Evolutionary conservation across 179 eudicot species (phyloP).

Genomic region (Pouteria campechiana): DNA sequence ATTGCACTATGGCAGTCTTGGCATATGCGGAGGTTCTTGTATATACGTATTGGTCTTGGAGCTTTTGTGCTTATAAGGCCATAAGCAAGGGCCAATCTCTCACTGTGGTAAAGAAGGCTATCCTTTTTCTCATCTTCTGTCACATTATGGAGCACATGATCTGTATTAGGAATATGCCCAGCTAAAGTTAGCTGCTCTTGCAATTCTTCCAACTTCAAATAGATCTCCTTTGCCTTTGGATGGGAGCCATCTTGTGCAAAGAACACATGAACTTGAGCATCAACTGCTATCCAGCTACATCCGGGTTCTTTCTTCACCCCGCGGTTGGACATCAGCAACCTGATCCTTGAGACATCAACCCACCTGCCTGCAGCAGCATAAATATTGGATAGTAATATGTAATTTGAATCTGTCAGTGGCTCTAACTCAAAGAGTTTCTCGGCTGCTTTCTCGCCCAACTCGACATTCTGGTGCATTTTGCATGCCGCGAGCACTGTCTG

Average conservation of each 20-base stretch:
- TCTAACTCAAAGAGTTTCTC: conserved; percentile 43
- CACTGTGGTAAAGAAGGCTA: conserved; percentile 27
- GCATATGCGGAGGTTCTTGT: conserved; percentile 40
- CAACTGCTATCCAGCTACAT: conserved; percentile 51
- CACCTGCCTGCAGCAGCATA: conserved; percentile 59
- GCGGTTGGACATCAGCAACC: conserved; percentile 42
- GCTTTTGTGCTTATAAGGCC: conserved; percentile 16
- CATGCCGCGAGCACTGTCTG: conserved; percentile 69
- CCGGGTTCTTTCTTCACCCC: conserved; percentile 63
- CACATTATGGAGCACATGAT: conserved; percentile 18
- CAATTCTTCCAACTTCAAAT: conserved; percentile 28
- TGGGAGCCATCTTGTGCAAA: conserved; percentile 29
- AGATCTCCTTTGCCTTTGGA: conserved; percentile 17
- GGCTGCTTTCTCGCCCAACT: conserved; percentile 56
- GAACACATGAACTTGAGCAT: conserved; percentile 27
- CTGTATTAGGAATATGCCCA: conserved; percentile 19
- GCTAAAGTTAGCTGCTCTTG: conserved; percentile 6
- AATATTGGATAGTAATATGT: conserved; percentile 45
- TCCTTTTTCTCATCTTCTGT: conserved; percentile 14
- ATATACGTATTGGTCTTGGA: conserved; percentile 19
- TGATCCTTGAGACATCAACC: conserved; percentile 43
- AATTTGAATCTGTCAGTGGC: conserved; percentile 47
- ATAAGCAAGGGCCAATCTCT: conserved; percentile 35
- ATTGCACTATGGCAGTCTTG: conserved; percentile 36
- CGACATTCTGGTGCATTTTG: conserved; percentile 41